Evolutionary conservation across 2,329 filamentous ascomycete species (phyloP), one percentile per base, ranked within the genome.

Genomic region (Sclerotinia glacialis): DNA sequence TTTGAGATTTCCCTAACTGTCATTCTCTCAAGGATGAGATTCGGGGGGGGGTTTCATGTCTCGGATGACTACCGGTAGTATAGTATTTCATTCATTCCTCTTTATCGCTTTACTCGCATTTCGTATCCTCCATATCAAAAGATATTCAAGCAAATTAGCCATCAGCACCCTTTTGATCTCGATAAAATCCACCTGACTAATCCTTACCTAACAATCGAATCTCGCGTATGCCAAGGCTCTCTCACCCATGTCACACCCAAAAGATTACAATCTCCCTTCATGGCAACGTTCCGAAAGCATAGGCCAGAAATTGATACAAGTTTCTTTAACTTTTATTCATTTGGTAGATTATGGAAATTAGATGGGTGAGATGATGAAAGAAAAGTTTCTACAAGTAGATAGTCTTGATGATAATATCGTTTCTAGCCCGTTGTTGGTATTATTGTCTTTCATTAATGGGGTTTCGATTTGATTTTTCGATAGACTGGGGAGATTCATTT

Each of bases 181-280:
- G 31, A 31, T 6, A 31, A 6, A 31, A 31, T 31, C 31, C 31
- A 31, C 31, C 3, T 37, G 34, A 37, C 34, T 37, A 37, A 37
- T 37, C 34, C 34, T 37, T 37, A 37, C 34, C 34, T 37, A 37
- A 37, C 34, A 1, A 34, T 53, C 28, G 31, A 28, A 58, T 31
- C 55, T 58, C 55, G 16, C 28, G 37, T 56, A n/a, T 58, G 55
- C 40, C 40, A 58, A 58, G n/a, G n/a, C n/a, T n/a, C n/a, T n/a
- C n/a, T 9, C 7, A 44, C 55, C n/a, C n/a, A 56, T 26, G n/a
- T 26, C 1, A 7, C 14, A 28, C 23, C 18, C 23, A 58, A 58
- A 26, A 44, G 54, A 44, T 56, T 26, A 56, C 54, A n/a, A 12
- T 50, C 47, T 23, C 47, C 23, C 18, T 46, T 26, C 12, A 44